Percentiles rank a stretch among this genome's conserved stretches.
phyloP scores from a whole-genome alignment of 257 asterid species.

The Fraxinus excelsior region DNA sequence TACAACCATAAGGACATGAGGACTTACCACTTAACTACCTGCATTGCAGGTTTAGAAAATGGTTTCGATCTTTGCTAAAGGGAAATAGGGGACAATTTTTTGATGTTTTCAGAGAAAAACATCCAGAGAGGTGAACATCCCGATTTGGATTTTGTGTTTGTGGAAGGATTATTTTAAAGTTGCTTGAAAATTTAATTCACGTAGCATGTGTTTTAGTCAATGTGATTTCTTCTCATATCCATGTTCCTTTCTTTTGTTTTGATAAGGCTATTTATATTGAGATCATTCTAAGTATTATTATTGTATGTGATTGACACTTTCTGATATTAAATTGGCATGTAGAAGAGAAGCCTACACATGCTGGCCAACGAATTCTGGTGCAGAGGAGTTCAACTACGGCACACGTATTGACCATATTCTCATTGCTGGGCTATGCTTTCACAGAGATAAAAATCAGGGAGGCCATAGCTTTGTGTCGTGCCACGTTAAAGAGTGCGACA shows the following conservation, averaged over 20 bases:
- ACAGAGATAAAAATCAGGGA: constrained; percentile 51
- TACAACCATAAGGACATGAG: constrained; percentile 23
- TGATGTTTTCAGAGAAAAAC: constrained; percentile 79
- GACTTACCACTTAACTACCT: constrained; percentile 3
- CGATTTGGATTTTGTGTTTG: constrained; percentile 8
- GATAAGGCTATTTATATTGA: constrained; percentile 3
- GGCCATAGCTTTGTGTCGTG: constrained; percentile 66
- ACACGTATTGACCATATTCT: constrained; percentile 95
- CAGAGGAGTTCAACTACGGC: constrained; percentile 92
- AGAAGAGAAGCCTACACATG: constrained; percentile 90
- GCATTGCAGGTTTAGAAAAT: constrained; percentile 72
- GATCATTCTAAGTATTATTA: background rate
- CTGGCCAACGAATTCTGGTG: constrained; percentile 95
- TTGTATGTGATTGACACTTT: background rate
- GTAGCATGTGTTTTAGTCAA: constrained; percentile 4
- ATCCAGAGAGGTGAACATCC: constrained; percentile 69
- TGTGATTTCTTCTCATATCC: constrained; percentile 11
- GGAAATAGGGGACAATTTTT: constrained; percentile 69
- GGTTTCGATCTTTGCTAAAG: constrained; percentile 87
- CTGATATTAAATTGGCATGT: constrained; percentile 23
- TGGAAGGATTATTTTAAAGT: constrained; percentile 13
- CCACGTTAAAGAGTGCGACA: constrained; percentile 86
- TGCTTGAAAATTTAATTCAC: background rate
- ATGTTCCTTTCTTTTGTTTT: constrained; percentile 2
- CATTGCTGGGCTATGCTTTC: constrained; percentile 84